Conservation (phyloP, 768 basidiomycete genomes). For the Lactarius pseudohatsudake region DNA sequence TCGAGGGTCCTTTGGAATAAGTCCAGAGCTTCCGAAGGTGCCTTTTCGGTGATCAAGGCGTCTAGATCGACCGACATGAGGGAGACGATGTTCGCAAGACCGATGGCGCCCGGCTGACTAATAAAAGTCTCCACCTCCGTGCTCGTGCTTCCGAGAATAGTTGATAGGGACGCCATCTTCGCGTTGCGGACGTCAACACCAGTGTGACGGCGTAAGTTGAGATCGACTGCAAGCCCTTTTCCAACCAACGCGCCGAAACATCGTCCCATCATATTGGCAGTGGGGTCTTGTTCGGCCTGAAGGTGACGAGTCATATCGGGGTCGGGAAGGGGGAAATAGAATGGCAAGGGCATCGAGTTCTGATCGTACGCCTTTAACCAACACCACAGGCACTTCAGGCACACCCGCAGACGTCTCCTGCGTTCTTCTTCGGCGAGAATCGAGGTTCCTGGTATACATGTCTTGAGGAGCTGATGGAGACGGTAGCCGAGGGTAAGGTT, state of each 20-base stretch:
- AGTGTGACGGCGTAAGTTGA: too few relatives aligned
- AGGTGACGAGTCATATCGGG: not conserved
- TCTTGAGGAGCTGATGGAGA: not conserved
- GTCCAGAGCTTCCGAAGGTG: not conserved
- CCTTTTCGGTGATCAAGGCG: not conserved
- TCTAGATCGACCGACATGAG: not conserved
- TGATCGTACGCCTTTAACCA: not conserved
- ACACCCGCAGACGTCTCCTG: not conserved
- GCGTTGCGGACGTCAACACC: not conserved
- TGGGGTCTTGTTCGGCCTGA: not conserved
- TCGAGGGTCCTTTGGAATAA: not conserved
- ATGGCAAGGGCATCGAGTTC: not conserved
- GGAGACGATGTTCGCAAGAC: not conserved
- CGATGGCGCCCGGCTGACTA: not conserved
- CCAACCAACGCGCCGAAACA: not conserved
- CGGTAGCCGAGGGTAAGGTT: not conserved
- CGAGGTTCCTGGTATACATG: not conserved
- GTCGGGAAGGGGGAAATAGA: not conserved
- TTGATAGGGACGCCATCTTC: not conserved
- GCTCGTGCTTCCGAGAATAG: not conserved
- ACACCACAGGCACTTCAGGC: not conserved
- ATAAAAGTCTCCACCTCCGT: not conserved
- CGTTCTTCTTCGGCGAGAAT: not conserved
- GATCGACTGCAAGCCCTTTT: not conserved
- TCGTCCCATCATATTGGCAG: not conserved